Percentiles rank a stretch among this genome's conserved stretches.
Conservation (phyloP, 768 basidiomycete genomes). For the Lactifluus subvellereus region DNA sequence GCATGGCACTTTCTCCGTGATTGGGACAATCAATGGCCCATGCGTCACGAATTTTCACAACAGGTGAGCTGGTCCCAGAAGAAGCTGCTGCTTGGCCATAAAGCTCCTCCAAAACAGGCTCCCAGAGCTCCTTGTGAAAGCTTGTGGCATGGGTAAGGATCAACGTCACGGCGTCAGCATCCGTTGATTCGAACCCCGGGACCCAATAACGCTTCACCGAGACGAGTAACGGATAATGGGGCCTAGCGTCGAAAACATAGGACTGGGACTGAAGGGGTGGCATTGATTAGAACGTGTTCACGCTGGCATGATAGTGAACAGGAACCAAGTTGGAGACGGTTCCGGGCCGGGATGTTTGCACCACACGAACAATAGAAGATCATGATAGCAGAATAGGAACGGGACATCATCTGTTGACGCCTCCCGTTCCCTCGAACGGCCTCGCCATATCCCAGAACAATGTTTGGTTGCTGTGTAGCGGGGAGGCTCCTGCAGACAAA, state of each 20-base stretch:
- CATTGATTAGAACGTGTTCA: not conserved
- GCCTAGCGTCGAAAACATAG: conserved; percentile 50
- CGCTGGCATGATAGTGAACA: too few relatives aligned
- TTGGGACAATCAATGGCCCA: conserved; percentile 52
- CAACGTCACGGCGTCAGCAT: conserved; percentile 41
- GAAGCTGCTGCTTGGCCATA: conserved; percentile 28
- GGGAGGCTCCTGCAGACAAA: conserved; percentile 77
- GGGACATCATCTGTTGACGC: not conserved
- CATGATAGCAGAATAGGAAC: not conserved
- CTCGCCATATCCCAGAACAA: not conserved
- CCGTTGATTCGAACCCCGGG: conserved; percentile 31
- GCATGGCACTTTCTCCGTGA: conserved; percentile 46
- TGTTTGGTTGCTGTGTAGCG: conserved; percentile 80
- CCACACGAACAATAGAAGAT: not conserved
- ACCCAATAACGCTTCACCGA: conserved; percentile 48
- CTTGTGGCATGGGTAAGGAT: conserved; percentile 50
- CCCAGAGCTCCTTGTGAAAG: conserved; percentile 57
- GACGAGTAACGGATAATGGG: conserved; percentile 43
- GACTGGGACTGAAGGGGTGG: conserved; percentile 15
- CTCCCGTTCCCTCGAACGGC: not conserved
- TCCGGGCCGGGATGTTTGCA: not conserved
- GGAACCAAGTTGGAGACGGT: too few relatives aligned
- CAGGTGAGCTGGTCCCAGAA: conserved; percentile 4
- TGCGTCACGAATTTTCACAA: conserved; percentile 39
- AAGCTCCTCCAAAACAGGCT: conserved; percentile 47